Evolutionary conservation across 2,329 filamentous ascomycete species (phyloP).

Genomic region (Scopulariopsis brevicaulis): DNA sequence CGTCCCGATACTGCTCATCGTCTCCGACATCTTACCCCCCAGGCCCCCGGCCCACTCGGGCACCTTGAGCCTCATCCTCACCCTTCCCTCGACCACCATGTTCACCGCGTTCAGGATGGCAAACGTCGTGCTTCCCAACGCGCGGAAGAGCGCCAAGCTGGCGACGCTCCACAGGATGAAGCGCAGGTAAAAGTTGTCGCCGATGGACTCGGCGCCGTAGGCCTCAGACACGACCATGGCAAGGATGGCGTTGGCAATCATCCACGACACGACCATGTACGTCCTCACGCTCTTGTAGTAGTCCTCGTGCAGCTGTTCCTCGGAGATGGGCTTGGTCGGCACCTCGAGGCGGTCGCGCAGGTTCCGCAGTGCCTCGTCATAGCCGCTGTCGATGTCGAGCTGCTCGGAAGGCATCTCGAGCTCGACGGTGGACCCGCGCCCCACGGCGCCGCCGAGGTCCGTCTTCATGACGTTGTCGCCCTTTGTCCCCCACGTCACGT

Average conservation of each 20-base stretch:
- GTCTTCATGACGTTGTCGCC: conserved; percentile 93
- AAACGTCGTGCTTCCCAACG: conserved; percentile 71
- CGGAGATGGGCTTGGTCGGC: conserved; percentile 44
- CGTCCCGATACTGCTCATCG: conserved; percentile 36
- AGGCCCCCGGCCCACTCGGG: conserved; percentile 35
- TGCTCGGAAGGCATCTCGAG: conserved; percentile 97
- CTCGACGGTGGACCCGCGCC: conserved; percentile 68
- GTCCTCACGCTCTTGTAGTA: conserved; percentile 97
- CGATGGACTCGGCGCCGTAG: conserved; percentile 61
- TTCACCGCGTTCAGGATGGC: conserved; percentile 76
- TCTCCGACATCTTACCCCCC: conserved; percentile 31
- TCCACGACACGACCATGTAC: conserved; percentile 96
- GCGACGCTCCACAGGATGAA: conserved; percentile 94
- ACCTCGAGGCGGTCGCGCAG: conserved; percentile 89
- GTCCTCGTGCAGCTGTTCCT: conserved; percentile 87
- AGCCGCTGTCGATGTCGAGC: conserved; percentile 94
- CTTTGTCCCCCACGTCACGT: conserved; percentile 98
- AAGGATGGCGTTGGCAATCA: conserved; percentile 81
- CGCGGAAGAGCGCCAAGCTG: conserved; percentile 74
- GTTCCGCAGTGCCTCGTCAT: conserved; percentile 93
- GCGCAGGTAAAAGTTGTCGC: conserved; percentile 78
- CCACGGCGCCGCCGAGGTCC: conserved; percentile 78
- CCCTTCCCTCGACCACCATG: conserved; percentile 73
- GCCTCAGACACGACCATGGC: conserved; percentile 89
- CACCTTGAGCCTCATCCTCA: conserved; percentile 46